Base-by-base conservation (phyloP, 148 eudicot species). In the Camellia lanceoleosa region DNA sequence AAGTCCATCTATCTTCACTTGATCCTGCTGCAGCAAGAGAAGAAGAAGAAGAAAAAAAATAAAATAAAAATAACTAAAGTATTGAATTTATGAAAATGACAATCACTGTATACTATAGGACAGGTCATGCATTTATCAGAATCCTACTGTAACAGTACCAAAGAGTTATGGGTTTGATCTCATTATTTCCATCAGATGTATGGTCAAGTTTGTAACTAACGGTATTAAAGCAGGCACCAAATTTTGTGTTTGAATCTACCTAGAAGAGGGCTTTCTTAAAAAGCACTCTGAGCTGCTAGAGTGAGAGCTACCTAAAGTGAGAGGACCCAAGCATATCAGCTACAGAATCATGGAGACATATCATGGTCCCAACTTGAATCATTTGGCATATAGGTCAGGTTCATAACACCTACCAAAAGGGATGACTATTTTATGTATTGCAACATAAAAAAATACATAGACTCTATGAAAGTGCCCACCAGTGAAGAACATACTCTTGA, bases 1-100 rank as follows among this genome's bases (percentile, higher is more conserved):
- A 95, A 52, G 80, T 82, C 98, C 97, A 95, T 78, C 72, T 84
- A 60, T 78, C 72, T 78, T 82, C 80, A 19, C 84, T 81, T 74
- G 91, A 77, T 74, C 85, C 86, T 68, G 61, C 82, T 76, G 83
- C 67, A 76, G 66, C 81, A 82, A 76, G 18, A 73, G 38, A 68
- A 1, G 1, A 1, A 30, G 38, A 30, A 30, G 1, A 30, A 30
- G 1, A 30, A 30, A 30, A 30, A 30, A 23, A 23, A 23, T 23
- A 23, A 23, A 23, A 23, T 23, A 23, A 23, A 23, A 23, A 23
- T 23, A 23, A 23, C 30, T 23, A 23, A 23, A 23, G 30, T 23
- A 23, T 23, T 23, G 11, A 64, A 68, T 6, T 23, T 59, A 72
- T 68, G 23, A 68, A 52, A 42, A n/a, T 72, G 47, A 15, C 67